Evolutionary conservation across 148 eudicot species (phyloP).

Genomic region (Chenopodium suecicum): DNA sequence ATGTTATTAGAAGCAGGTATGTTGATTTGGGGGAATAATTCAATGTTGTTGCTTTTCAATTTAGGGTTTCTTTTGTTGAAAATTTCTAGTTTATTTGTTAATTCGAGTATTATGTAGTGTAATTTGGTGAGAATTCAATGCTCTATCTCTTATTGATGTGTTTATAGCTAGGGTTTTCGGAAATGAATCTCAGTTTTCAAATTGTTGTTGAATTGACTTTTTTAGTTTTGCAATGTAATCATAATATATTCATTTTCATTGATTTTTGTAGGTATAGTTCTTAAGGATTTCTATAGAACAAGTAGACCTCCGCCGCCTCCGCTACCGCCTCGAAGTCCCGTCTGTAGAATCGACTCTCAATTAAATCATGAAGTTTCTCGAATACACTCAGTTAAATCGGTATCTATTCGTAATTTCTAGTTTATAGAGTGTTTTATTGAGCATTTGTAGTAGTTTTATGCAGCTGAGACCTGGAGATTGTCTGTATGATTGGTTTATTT

Average conservation of each 20-base stretch:
- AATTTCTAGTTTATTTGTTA: background rate
- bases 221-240: background rate
- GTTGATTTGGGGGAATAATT: background rate
- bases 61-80: background rate
- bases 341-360: background rate
- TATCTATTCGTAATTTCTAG: conserved; percentile 20
- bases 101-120: too few relatives aligned
- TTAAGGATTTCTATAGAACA: conserved; percentile 14
- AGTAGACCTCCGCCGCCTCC: conserved; percentile 15
- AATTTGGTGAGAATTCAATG: too few relatives aligned
- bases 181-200: too few relatives aligned
- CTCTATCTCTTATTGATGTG: too few relatives aligned
- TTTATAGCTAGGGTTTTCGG: too few relatives aligned
- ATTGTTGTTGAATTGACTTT: background rate
- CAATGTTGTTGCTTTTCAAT: background rate
- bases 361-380: conserved; percentile 79
- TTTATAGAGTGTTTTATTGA: background rate
- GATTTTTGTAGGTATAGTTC: conserved; percentile 11
- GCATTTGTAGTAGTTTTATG: background rate
- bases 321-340: background rate
- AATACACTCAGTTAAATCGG: conserved; percentile 90
- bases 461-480: background rate
- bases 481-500: background rate
- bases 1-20: conserved; percentile 30
- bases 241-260: background rate